A percentile compares a stretch with the other conserved stretches of the same genome.
These are phyloP conservation scores for Pinus taeda DNA, from an alignment of 75 land plant genomes.

Conservation along the genomic window DNA sequence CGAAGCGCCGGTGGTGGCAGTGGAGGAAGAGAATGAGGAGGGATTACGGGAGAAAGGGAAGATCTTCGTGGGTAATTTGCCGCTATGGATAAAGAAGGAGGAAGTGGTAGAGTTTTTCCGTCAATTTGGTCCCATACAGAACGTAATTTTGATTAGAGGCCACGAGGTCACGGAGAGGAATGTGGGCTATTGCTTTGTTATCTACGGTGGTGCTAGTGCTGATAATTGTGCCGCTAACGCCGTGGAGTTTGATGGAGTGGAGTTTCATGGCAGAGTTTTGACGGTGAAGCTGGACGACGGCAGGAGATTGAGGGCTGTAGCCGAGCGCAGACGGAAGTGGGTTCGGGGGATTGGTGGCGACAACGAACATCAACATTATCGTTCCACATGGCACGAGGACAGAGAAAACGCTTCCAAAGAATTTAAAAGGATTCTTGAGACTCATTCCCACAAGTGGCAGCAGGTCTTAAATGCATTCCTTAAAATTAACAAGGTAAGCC, in stretches of 20 bases:
- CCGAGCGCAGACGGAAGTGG: slow-evolving; percentile 47
- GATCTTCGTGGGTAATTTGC: slow-evolving; percentile 89
- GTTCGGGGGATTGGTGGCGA: slow-evolving; percentile 41
- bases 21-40: background rate
- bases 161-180: slow-evolving; percentile 70
- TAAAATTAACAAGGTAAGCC: slow-evolving; percentile 72
- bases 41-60: slow-evolving; percentile 68
- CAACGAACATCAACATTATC: slow-evolving; percentile 25
- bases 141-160: slow-evolving; percentile 66
- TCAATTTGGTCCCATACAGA: slow-evolving; percentile 86
- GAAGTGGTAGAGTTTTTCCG: slow-evolving; percentile 69
- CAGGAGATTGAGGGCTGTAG: slow-evolving; percentile 47
- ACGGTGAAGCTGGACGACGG: slow-evolving; percentile 91
- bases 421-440: slow-evolving; percentile 57
- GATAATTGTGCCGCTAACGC: slow-evolving; percentile 66
- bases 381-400: slow-evolving; percentile 82
- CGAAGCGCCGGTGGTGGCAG: background rate
- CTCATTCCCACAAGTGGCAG: slow-evolving; percentile 65
- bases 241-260: slow-evolving; percentile 89
- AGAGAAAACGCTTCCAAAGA: slow-evolving; percentile 55
- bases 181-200: slow-evolving; percentile 83
- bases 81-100: slow-evolving; percentile 58
- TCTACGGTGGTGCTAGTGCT: slow-evolving; percentile 72
- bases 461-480: slow-evolving; percentile 75
- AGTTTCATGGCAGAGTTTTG: slow-evolving; percentile 74